phyloP scores from a whole-genome alignment of 345 rosid genomes.

The Psidium friedrichsthalianum region DNA sequence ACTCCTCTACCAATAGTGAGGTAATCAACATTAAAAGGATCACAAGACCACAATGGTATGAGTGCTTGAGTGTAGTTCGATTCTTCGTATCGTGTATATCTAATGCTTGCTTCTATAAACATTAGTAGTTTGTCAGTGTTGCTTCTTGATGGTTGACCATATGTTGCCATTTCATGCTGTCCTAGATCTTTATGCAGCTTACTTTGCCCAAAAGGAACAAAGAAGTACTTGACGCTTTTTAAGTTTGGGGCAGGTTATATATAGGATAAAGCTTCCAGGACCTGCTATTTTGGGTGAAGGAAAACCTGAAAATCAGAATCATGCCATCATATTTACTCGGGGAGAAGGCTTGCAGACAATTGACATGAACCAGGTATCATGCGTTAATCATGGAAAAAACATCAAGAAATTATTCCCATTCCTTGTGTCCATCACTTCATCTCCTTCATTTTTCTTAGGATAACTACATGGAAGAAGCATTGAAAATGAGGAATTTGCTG shows the following conservation, averaged over 20 bases:
- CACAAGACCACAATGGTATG: not conserved
- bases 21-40: not conserved
- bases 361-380: constrained; percentile 92
- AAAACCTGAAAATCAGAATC: constrained; percentile 98
- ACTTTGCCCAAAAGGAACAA: not conserved
- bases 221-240: not conserved
- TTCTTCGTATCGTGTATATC: not conserved
- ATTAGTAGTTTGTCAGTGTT: not conserved
- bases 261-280: constrained; percentile 92
- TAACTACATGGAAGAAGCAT: constrained; percentile 99
- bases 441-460: constrained; percentile 30
- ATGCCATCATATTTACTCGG: constrained; percentile 92
- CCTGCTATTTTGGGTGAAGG: constrained; percentile 98
- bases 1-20: not conserved
- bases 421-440: not conserved
- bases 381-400: not conserved
- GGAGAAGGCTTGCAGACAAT: constrained; percentile 99
- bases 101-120: not conserved
- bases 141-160: not conserved
- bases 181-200: not conserved
- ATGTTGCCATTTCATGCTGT: not conserved
- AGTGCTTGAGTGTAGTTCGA: not conserved
- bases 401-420: not conserved
- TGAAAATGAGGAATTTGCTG: constrained; percentile 93
- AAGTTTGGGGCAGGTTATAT: constrained; percentile 54